Evolutionary conservation across 148 eudicot genomes (phyloP).

Genomic region (Polygonum maritimum): DNA sequence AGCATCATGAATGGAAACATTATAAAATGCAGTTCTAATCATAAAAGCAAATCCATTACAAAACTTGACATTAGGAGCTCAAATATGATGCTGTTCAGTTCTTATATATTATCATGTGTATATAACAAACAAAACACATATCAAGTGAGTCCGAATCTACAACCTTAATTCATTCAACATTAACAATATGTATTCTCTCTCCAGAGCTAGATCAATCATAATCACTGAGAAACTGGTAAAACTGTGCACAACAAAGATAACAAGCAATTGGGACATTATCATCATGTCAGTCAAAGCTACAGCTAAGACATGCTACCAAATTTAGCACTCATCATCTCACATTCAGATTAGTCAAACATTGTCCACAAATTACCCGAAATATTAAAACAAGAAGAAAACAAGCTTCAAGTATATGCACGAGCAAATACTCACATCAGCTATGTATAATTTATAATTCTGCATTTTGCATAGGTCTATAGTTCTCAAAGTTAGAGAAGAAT

Average conservation of each 20-base stretch:
- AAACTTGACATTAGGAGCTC: not conserved
- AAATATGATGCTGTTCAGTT: not conserved
- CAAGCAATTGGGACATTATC: not conserved
- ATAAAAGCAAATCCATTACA: not conserved
- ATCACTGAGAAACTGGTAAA: not conserved
- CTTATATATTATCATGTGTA: not conserved
- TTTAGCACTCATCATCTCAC: not conserved
- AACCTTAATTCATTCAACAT: not conserved
- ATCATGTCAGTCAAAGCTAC: not conserved
- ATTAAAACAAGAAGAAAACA: not conserved
- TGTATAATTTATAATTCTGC: not conserved
- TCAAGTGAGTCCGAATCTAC: not conserved
- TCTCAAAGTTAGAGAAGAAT: not conserved
- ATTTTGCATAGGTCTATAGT: not conserved
- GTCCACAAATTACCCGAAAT: not conserved
- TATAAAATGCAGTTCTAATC: not conserved
- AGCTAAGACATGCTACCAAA: not conserved
- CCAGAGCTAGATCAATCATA: not conserved
- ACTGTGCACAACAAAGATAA: not conserved
- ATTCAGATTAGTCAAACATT: not conserved
- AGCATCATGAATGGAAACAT: not conserved
- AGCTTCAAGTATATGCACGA: not conserved
- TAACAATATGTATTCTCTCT: not conserved
- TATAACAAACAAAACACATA: not conserved
- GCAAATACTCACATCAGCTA: not conserved